Percentiles rank a stretch among this genome's conserved stretches.
Evolutionary conservation across 768 basidiomycete species (phyloP).

Genomic region (Chalciporus chontae): DNA sequence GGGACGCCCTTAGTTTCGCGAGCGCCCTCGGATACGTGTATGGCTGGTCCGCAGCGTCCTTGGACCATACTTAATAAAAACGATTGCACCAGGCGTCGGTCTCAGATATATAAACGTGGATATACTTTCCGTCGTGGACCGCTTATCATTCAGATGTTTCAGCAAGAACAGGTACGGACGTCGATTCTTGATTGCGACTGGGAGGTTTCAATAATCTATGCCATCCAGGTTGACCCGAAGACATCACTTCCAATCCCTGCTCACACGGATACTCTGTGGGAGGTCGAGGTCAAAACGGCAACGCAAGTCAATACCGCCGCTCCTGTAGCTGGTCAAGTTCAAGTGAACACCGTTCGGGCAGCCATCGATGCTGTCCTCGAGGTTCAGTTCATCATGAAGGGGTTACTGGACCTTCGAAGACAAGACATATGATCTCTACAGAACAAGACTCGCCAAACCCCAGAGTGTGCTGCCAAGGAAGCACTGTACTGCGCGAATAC

Average conservation of each 20-base stretch:
- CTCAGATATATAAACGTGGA: constrained; percentile 79
- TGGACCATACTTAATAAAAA: constrained; percentile 1
- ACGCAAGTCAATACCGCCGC: constrained; percentile 68
- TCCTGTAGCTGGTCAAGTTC: constrained; percentile 32
- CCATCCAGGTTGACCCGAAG: constrained; percentile 56
- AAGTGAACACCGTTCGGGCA: constrained; percentile 67
- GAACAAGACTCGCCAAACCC: background rate
- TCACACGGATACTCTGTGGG: constrained; percentile 80
- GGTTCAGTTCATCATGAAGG: constrained; percentile 82
- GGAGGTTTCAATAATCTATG: constrained; percentile 4
- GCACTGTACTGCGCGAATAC: too few relatives aligned
- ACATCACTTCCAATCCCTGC: constrained; percentile 74
- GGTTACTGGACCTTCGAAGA: constrained; percentile 70
- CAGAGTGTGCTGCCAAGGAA: too few relatives aligned
- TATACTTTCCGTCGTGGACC: constrained; percentile 70
- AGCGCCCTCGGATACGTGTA: constrained; percentile 76
- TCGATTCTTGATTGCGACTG: constrained; percentile 1
- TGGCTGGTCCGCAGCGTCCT: constrained; percentile 20
- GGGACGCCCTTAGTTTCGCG: constrained; percentile 78
- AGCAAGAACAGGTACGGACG: constrained; percentile 69
- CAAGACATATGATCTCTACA: constrained; percentile 52
- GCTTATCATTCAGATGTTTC: constrained; percentile 77
- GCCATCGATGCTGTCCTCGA: constrained; percentile 75
- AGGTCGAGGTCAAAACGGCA: constrained; percentile 85
- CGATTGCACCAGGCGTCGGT: constrained; percentile 46